Evolutionary conservation across 2,329 filamentous ascomycete species (phyloP).

Genomic region (Chrysosporium queenslandicum): DNA sequence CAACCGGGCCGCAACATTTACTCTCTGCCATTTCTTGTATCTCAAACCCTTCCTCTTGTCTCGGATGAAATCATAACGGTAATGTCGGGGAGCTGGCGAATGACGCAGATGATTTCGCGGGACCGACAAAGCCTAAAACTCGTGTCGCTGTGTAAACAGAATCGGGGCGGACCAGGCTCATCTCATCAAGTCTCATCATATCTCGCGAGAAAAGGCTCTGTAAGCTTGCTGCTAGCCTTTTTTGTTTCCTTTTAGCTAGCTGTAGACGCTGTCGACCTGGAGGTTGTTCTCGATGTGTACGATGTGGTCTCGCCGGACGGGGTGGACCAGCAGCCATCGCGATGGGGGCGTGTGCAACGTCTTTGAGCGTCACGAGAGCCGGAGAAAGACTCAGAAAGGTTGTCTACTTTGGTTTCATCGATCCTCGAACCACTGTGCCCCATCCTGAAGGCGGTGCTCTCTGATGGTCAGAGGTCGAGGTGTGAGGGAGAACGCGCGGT

Average conservation of each 20-base stretch:
- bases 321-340: background rate
- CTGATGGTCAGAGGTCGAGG: background rate
- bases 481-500: background rate
- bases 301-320: background rate
- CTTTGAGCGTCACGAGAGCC: too few relatives aligned
- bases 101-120: background rate
- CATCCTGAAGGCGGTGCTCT: background rate
- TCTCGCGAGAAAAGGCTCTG: background rate
- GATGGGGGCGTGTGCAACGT: background rate
- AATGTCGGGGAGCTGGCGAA: background rate
- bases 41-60: background rate
- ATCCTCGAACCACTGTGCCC: too few relatives aligned
- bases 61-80: background rate
- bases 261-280: slow-evolving; percentile 4
- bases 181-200: slow-evolving; percentile 9
- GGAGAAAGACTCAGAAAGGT: too few relatives aligned
- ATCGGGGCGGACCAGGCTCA: background rate
- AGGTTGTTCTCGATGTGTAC: background rate
- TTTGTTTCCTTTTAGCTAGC: background rate
- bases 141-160: slow-evolving; percentile 7
- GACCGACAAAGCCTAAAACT: background rate
- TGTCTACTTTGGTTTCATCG: too few relatives aligned
- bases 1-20: background rate
- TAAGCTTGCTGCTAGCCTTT: slow-evolving; percentile 5
- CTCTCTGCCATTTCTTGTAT: background rate